Percentiles rank a stretch among this genome's conserved stretches.
Evolutionary conservation across 2,329 filamentous ascomycete species (phyloP).

Genomic region (Arthroderma sp.): DNA sequence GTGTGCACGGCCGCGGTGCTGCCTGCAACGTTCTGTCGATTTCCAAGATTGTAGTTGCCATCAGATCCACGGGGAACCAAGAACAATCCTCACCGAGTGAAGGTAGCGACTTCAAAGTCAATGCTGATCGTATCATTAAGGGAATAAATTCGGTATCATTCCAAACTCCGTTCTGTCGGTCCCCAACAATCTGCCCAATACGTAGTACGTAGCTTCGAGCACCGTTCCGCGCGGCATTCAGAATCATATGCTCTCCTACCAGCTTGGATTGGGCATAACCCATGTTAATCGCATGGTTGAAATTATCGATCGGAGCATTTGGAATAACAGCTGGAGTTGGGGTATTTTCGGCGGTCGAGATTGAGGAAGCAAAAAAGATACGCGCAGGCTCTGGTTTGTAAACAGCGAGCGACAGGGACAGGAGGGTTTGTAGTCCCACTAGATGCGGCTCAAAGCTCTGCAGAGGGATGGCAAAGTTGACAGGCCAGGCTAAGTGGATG

Average conservation of each 20-base stretch:
- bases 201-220: constrained; percentile 29
- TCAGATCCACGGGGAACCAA: constrained; percentile 35
- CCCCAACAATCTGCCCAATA: constrained; percentile 40
- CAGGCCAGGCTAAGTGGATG: constrained; percentile 52
- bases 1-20: no score
- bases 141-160: constrained; percentile 41
- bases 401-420: constrained; percentile 30
- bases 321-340: constrained; percentile 20
- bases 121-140: constrained; percentile 36
- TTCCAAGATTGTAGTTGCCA: constrained; percentile 25
- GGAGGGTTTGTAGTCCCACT: constrained; percentile 34
- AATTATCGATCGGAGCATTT: neutral
- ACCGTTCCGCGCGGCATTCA: constrained; percentile 20
- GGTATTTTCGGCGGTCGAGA: constrained; percentile 14
- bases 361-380: constrained; percentile 41
- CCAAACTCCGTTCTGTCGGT: constrained; percentile 38
- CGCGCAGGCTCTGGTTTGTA: constrained; percentile 22
- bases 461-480: constrained; percentile 49
- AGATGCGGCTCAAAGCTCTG: constrained; percentile 41
- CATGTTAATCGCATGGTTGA: constrained; percentile 27
- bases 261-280: constrained; percentile 35
- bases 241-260: constrained; percentile 29
- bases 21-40: constrained; percentile 6
- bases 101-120: constrained; percentile 34
- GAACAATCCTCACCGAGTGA: constrained; percentile 30